Percentiles rank a stretch among this genome's conserved stretches.
These are phyloP conservation scores for Paecilomyces variotii DNA, from an alignment of 2,329 filamentous ascomycete species.

Conservation along the genomic window DNA sequence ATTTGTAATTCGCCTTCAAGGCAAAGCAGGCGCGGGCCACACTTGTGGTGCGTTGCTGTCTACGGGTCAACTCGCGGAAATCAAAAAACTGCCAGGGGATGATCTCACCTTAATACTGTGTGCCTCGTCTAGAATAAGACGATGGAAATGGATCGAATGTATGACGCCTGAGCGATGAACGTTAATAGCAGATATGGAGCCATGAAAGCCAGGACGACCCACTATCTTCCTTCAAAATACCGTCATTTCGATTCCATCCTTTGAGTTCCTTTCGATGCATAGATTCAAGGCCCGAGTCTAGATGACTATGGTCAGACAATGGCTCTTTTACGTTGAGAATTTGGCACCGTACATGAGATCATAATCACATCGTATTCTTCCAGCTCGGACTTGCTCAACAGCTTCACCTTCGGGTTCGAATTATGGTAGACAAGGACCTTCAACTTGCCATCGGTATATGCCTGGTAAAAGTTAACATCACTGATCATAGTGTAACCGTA, in stretches of 20 bases:
- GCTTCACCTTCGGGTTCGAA: constrained; percentile 75
- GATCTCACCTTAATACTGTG: constrained; percentile 73
- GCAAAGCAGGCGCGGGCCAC: constrained; percentile 95
- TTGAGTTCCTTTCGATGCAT: constrained; percentile 88
- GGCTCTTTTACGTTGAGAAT: neutral
- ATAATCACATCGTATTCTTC: constrained; percentile 87
- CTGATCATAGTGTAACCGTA: neutral
- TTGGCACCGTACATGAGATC: constrained; percentile 73
- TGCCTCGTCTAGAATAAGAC: constrained; percentile 88
- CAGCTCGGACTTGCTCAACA: constrained; percentile 64
- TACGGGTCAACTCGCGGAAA: constrained; percentile 2
- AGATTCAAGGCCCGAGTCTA: constrained; percentile 65
- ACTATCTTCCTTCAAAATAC: constrained; percentile 69
- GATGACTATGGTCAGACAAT: constrained; percentile 4
- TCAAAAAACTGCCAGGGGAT: neutral
- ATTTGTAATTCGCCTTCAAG: constrained; percentile 78
- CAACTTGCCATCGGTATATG: constrained; percentile 76
- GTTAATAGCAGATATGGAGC: neutral
- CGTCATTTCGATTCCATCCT: constrained; percentile 74
- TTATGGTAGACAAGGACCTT: constrained; percentile 89
- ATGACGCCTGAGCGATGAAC: constrained; percentile 53
- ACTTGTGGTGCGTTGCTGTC: constrained; percentile 62
- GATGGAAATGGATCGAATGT: constrained; percentile 79
- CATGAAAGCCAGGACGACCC: constrained; percentile 6
- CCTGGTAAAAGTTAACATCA: constrained; percentile 15